Evolutionary conservation across 169 alveolate genomes (phyloP).

Genomic region (Cytauxzoon felis): DNA sequence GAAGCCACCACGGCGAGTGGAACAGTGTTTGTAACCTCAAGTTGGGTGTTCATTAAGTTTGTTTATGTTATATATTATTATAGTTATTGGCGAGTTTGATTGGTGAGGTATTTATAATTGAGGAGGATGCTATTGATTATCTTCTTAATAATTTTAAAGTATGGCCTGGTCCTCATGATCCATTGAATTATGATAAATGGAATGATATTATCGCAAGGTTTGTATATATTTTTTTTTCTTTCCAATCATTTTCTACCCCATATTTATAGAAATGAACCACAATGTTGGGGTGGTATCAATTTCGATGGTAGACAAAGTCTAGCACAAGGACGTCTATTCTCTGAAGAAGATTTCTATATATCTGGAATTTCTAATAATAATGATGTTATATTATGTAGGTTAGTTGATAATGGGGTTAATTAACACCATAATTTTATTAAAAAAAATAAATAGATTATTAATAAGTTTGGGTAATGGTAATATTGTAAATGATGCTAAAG

Average conservation of each 20-base stretch:
- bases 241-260: background rate
- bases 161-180: constrained; percentile 76
- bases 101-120: constrained; percentile 72
- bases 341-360: constrained; percentile 68
- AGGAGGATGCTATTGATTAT: constrained; percentile 72
- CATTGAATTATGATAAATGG: constrained; percentile 61
- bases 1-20: too few species aligned
- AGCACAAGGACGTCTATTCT: constrained; percentile 72
- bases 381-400: constrained; percentile 36
- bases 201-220: constrained; percentile 10
- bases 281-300: constrained; percentile 59
- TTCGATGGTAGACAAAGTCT: constrained; percentile 71
- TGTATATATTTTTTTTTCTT: background rate
- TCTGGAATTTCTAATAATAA: constrained; percentile 36
- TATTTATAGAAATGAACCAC: constrained; percentile 58
- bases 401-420: background rate
- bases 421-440: background rate
- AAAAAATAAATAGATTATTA: constrained; percentile 17
- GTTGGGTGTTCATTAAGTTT: too few species aligned
- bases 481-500: constrained; percentile 57
- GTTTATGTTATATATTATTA: constrained; percentile 5
- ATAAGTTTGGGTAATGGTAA: constrained; percentile 70
- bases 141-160: constrained; percentile 61
- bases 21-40: too few species aligned
- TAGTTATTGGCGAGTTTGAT: constrained; percentile 64